Evolutionary conservation across 2,329 filamentous ascomycete species (phyloP), one percentile per base, ranked within the genome.

Genomic region (Stagonosporopsis tanaceti): DNA sequence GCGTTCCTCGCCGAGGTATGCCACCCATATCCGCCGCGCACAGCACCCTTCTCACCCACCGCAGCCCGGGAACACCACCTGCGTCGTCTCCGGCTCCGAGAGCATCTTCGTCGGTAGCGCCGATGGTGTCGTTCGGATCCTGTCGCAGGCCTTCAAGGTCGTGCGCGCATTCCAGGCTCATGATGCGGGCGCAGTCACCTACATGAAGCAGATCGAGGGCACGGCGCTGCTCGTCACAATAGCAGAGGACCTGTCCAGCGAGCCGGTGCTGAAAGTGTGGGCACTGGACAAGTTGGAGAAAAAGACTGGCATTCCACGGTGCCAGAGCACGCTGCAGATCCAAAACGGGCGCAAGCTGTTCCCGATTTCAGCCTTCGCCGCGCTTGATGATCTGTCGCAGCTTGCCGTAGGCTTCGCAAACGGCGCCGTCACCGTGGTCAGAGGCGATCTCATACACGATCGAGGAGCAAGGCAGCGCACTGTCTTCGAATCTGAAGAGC

Each of bases 251-350:
- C 81, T 97, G 50, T 90, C 90, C 37, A 90, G 86, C 68, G 93
- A 98, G 68, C 94, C 95, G 0, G 85, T 94, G 20, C 79, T 99
- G 59, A 98, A 97, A 76, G 94, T 98, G n/a, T 99, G 95, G 95
- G 94, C 92, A 22, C 82, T 99, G 66, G 93, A 98, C 74, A 96
- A 93, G 78, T 84, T 89, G 4, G 92, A 96, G 65, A 98, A 95
- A 84, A 98, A 96, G 83, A 96, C 92, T 4, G 93, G 93, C 39
- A 82, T 89, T 60, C 95, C 95, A 15, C 91, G 89, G 37, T 98
- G 95, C 74, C 83, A 97, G 64, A 96, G 92, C 72, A 95, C 90
- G 1, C 79, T 97, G 48, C 87, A 84, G 22, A 89, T 99, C 63
- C 91, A 93, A 74, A 98, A 98, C 79, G 93, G 91, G 38, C 87